Evolutionary conservation across 2,329 filamentous ascomycete genomes (phyloP), one percentile per base, ranked within the genome.

Genomic region (Huntiella savannae): DNA sequence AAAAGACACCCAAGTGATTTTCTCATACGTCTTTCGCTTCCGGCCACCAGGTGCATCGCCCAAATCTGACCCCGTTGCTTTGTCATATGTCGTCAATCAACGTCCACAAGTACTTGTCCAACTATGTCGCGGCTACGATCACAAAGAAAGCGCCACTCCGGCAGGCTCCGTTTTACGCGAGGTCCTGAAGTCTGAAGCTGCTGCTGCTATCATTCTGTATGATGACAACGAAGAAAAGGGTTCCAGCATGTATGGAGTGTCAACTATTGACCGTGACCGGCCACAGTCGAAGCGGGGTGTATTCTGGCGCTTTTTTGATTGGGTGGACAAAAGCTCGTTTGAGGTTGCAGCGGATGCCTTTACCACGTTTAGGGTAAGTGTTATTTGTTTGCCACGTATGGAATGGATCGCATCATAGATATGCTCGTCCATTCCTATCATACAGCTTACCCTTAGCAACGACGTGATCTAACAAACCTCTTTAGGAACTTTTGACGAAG

Each of bases 321-420:
- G 88, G 85, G 93, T 98, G 56, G 87, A 96, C 64, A 85, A 85
- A 63, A 85, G 86, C 54, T 87, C 82, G 28, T 98, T 98, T 57
- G 91, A 98, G 66, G 84, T 96, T 53, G 87, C 86, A 55, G 88
- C 91, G 32, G 91, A 98, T 67, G 88, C 91, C 1, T 98, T 98
- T 61, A 94, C 87, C 49, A 96, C 88, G 4, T 98, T 98, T 63
- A 75, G 88, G 60, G 84, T 94, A 71, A 56, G 74, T 53, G 33
- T 28, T 28, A 11, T 42, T 12, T 34, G 34, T 43, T 34, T n/a
- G 4, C 11, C 3, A 28, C 7, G 22, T 28, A 3, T 28, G 22
- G 22, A 28, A 28, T 28, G 7, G 22, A 10, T 28, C 22, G 7
- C 13, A n/a, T 36, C 12, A 12, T n/a, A 36, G 39, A 42, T 32